These are phyloP conservation scores for Cokeromyces recurvatus DNA, from an alignment of 371 early-diverging fungal genomes.

Conservation along the genomic window DNA sequence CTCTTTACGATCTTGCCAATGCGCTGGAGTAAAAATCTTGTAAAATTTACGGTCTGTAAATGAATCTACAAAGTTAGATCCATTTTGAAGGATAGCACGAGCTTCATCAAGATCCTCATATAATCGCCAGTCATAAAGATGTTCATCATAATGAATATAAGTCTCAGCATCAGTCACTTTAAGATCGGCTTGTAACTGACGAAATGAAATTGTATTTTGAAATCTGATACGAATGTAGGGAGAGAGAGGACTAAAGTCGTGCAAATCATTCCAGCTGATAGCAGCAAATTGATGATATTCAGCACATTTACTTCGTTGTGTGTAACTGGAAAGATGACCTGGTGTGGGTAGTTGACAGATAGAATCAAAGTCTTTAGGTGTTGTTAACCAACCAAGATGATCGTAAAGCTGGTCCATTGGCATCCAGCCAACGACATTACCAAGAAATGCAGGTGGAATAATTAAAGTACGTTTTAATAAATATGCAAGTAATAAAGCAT, in stretches of 20 bases:
- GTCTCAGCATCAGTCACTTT: constrained; percentile 20
- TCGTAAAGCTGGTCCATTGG: constrained; percentile 31
- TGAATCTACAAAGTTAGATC: constrained; percentile 39
- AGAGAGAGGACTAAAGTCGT: constrained; percentile 15
- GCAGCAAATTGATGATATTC: constrained; percentile 32
- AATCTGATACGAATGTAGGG: background rate
- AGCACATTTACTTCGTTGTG: constrained; percentile 18
- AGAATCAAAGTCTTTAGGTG: constrained; percentile 23
- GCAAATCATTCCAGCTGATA: constrained; percentile 36
- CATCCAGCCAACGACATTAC: constrained; percentile 40
- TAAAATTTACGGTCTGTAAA: constrained; percentile 34
- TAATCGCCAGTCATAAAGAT: constrained; percentile 47
- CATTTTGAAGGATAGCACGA: constrained; percentile 25
- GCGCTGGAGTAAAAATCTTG: constrained; percentile 24
- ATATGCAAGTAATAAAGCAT: constrained; percentile 48
- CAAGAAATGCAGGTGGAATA: constrained; percentile 49
- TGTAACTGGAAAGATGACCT: constrained; percentile 4
- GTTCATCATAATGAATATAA: constrained; percentile 31
- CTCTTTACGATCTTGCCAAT: constrained; percentile 30
- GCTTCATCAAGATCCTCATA: constrained; percentile 30
- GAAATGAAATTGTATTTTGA: constrained; percentile 13
- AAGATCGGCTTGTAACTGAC: constrained; percentile 21
- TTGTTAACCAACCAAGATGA: constrained; percentile 30
- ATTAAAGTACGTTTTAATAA: constrained; percentile 51
- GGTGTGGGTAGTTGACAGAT: constrained; percentile 12